phyloP scores from a whole-genome alignment of 2,329 filamentous ascomycete genomes.

The Aspergillus aculeatus region DNA sequence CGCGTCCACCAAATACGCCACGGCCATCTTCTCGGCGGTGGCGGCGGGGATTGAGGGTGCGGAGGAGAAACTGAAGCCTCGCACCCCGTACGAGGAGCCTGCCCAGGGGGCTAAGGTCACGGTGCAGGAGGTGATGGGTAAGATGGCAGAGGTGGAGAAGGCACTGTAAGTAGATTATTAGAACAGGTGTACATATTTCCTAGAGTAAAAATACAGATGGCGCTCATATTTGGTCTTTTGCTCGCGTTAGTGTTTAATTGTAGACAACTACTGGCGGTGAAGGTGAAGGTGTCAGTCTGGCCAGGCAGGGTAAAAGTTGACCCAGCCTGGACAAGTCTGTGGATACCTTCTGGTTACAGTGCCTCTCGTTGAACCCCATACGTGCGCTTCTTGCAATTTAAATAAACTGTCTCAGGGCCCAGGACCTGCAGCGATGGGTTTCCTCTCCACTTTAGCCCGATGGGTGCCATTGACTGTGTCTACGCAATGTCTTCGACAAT shows the following conservation, averaged over 20 bases:
- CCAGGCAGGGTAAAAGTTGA: not conserved
- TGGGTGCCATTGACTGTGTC: not conserved
- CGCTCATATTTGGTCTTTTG: not conserved
- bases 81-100: conserved; percentile 59
- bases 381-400: not conserved
- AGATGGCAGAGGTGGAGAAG: conserved; percentile 43
- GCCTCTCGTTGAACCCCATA: not conserved
- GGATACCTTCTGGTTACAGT: not conserved
- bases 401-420: not conserved
- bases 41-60: conserved; percentile 61
- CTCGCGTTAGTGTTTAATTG: not conserved
- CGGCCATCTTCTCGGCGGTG: conserved; percentile 58
- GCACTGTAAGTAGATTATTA: conserved; percentile 1
- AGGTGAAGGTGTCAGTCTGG: not conserved
- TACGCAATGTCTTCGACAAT: not conserved
- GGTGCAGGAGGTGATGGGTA: conserved; percentile 42
- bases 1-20: conserved; percentile 67
- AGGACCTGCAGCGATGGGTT: not conserved
- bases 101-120: conserved; percentile 46
- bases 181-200: not conserved
- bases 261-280: not conserved
- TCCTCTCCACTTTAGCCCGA: not conserved
- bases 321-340: not conserved
- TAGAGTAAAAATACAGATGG: not conserved
- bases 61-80: conserved; percentile 57